A percentile compares a stretch with the other conserved stretches of the same genome.
phyloP scores from a whole-genome alignment of 2,329 filamentous ascomycete species.

The Aspergillus aculeatinus region DNA sequence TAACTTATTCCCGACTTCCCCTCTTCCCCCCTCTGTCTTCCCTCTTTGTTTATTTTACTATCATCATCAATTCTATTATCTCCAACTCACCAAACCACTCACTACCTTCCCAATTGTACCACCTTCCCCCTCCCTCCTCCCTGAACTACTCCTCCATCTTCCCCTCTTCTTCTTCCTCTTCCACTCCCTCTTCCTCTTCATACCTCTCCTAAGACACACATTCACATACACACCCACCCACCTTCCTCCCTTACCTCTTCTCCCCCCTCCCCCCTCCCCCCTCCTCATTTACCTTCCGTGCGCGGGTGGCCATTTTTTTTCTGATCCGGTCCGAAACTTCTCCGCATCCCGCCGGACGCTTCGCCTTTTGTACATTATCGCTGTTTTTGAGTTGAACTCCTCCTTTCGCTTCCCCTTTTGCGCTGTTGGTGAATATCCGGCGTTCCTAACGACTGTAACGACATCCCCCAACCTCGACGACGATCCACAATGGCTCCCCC shows the following conservation, averaged over 20 bases:
- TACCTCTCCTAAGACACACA: constrained; percentile 13
- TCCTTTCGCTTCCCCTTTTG: constrained; percentile 10
- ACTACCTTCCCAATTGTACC: constrained; percentile 4
- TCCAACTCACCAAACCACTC: constrained; percentile 2
- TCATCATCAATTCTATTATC: neutral
- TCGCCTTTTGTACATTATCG: constrained; percentile 19
- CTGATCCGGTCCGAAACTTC: constrained; percentile 7
- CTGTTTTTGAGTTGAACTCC: neutral
- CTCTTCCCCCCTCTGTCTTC: constrained; percentile 6
- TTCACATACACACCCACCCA: neutral
- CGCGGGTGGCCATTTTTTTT: constrained; percentile 10
- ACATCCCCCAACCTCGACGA: constrained; percentile 2
- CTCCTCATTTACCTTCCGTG: constrained; percentile 16
- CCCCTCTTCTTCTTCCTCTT: constrained; percentile 9
- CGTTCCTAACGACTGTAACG: constrained; percentile 23
- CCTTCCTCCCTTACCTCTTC: constrained; percentile 15
- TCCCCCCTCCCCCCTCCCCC: constrained; percentile 2
- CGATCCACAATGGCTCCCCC: constrained; percentile 22
- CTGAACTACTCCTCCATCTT: constrained; percentile 6
- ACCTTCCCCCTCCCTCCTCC: neutral
- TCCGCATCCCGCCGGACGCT: neutral
- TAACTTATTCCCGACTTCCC: neutral
- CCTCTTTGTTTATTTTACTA: constrained; percentile 13
- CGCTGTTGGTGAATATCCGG: constrained; percentile 17
- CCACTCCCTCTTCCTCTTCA: constrained; percentile 14